phyloP scores from a whole-genome alignment of 169 alveolate genomes.

The Sarcocystis neurona region DNA sequence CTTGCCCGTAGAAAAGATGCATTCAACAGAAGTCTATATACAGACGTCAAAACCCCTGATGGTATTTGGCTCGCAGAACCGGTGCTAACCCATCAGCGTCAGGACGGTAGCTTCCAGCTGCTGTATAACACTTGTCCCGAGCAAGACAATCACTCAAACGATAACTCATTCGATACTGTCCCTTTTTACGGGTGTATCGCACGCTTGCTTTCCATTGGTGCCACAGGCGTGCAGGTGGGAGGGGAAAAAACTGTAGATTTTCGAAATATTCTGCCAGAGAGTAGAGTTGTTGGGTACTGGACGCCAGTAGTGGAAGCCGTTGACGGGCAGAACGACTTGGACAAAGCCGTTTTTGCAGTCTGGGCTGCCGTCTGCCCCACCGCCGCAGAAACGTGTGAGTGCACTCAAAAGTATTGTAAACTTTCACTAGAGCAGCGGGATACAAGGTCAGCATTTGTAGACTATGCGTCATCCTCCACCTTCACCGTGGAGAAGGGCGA shows the following conservation, averaged over 20 bases:
- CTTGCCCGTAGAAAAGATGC: background rate
- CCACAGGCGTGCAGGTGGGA: slow-evolving; percentile 2
- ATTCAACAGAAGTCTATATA: background rate
- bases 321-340: background rate
- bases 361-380: slow-evolving; percentile 22
- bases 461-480: background rate
- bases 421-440: background rate
- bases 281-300: slow-evolving; percentile 29
- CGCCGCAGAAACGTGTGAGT: background rate
- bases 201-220: background rate
- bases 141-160: background rate
- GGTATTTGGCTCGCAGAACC: background rate
- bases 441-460: background rate
- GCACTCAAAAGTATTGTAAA: background rate
- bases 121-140: slow-evolving; percentile 32
- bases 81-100: background rate
- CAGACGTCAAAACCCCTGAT: background rate
- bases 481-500: slow-evolving; percentile 5
- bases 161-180: background rate
- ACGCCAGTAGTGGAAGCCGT: background rate
- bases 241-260: slow-evolving; percentile 24
- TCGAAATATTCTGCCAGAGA: background rate
- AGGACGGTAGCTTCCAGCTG: slow-evolving; percentile 22
- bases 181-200: slow-evolving; percentile 17
- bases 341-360: slow-evolving; percentile 4